A percentile compares a stretch with the other conserved stretches of the same genome.
Conservation (phyloP, 805 yeast genomes). For the Pichia exigua region DNA sequence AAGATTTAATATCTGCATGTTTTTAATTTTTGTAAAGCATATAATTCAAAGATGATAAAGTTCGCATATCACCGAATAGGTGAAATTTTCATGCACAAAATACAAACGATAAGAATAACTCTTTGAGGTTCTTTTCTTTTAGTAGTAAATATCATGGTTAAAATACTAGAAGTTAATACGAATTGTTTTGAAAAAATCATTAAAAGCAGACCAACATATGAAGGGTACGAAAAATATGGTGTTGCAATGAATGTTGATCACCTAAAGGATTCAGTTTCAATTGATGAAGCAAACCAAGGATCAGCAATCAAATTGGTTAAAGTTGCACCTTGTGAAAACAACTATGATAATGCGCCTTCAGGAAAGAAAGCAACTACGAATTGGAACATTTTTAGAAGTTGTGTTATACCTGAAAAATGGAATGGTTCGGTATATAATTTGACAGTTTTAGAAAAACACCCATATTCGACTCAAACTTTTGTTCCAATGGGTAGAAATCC, state of each 20-base stretch:
- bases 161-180: slow-evolving; percentile 6
- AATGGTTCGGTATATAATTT: slow-evolving; percentile 33
- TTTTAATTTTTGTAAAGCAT: too few relatives aligned
- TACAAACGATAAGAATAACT: background rate
- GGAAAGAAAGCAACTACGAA: slow-evolving; percentile 48
- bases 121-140: background rate
- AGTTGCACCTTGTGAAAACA: slow-evolving; percentile 61
- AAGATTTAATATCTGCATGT: too few relatives aligned
- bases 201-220: slow-evolving; percentile 15
- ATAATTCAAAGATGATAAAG: too few relatives aligned
- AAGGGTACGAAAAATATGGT: slow-evolving; percentile 60
- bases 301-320: slow-evolving; percentile 74
- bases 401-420: slow-evolving; percentile 62
- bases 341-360: slow-evolving; percentile 40
- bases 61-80: background rate
- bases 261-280: slow-evolving; percentile 43
- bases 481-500: slow-evolving; percentile 73
- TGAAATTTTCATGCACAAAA: background rate
- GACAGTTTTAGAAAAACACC: slow-evolving; percentile 84
- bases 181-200: background rate
- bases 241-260: slow-evolving; percentile 71
- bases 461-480: slow-evolving; percentile 81
- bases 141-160: slow-evolving; percentile 1
- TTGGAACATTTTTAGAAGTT: slow-evolving; percentile 78
- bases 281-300: slow-evolving; percentile 78